These are phyloP conservation scores for Amanita polypyramis DNA, from an alignment of 768 basidiomycete species.

Conservation along the genomic window DNA sequence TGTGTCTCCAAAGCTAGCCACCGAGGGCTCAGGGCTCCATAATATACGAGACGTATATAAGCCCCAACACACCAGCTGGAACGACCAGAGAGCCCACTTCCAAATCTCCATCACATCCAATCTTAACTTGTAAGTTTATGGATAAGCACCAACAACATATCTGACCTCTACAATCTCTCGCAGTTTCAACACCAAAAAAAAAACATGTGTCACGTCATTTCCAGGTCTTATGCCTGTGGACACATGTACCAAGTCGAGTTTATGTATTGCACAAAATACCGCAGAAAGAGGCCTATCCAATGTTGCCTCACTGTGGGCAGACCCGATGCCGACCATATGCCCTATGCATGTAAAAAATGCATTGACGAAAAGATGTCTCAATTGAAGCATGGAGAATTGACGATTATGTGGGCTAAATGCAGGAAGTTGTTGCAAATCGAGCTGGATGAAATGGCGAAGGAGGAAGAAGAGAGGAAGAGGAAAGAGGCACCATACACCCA, in stretches of 20 bases:
- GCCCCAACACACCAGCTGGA: not conserved
- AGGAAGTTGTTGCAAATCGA: slow-evolving; percentile 4
- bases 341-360: slow-evolving; percentile 6
- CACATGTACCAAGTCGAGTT: slow-evolving; percentile 6
- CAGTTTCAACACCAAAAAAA: not conserved
- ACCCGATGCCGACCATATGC: not conserved
- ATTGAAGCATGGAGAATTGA: slow-evolving; percentile 1
- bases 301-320: slow-evolving; percentile 5
- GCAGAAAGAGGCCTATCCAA: no score
- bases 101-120: not conserved
- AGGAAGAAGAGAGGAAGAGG: not conserved
- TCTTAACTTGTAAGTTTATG: not conserved
- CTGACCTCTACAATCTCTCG: not conserved
- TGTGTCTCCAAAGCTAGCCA: not conserved
- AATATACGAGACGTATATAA: not conserved
- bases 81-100: not conserved
- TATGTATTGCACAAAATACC: slow-evolving; percentile 6
- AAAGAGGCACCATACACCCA: not conserved
- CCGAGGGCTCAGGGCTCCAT: not conserved
- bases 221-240: slow-evolving; percentile 3
- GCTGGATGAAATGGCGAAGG: not conserved
- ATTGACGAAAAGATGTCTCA: slow-evolving; percentile 4
- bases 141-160: not conserved
- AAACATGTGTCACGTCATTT: slow-evolving; percentile 6
- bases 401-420: slow-evolving; percentile 7